Conservation (phyloP, 768 basidiomycete genomes). For the Favolaschia claudopus region DNA sequence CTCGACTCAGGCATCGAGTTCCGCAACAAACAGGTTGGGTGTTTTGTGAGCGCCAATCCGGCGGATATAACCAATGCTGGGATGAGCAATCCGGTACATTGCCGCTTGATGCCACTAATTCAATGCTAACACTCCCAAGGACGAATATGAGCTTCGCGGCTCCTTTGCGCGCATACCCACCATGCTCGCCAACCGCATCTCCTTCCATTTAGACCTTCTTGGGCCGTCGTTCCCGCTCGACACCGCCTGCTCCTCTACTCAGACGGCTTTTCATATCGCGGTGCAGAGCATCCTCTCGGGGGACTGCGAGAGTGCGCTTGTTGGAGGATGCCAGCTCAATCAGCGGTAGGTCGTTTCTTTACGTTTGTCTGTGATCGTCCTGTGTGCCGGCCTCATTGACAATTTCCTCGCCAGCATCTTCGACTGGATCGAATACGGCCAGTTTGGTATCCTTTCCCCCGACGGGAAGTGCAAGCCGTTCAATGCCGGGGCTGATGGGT, state of each 20-base stretch:
- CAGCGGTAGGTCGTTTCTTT: constrained; percentile 26
- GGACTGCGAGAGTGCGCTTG: constrained; percentile 45
- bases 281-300: constrained; percentile 41
- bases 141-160: constrained; percentile 26
- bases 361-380: not conserved
- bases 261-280: constrained; percentile 46
- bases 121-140: constrained; percentile 20
- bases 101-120: not conserved
- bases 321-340: constrained; percentile 41
- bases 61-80: constrained; percentile 25
- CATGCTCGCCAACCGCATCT: constrained; percentile 39
- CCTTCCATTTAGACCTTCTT: constrained; percentile 33
- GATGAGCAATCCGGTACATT: not conserved
- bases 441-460: constrained; percentile 36
- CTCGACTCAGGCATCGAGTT: constrained; percentile 52
- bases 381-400: not conserved
- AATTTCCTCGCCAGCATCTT: constrained; percentile 22
- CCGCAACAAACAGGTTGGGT: constrained; percentile 44
- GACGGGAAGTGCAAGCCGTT: constrained; percentile 46
- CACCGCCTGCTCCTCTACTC: constrained; percentile 46
- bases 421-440: constrained; percentile 29
- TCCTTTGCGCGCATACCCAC: constrained; percentile 31
- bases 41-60: constrained; percentile 38
- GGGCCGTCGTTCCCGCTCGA: constrained; percentile 47
- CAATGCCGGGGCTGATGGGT: constrained; percentile 43